A percentile compares a stretch with the other conserved stretches of the same genome.
phyloP scores from a whole-genome alignment of 805 yeast species.

The Hanseniaspora lachancei region DNA sequence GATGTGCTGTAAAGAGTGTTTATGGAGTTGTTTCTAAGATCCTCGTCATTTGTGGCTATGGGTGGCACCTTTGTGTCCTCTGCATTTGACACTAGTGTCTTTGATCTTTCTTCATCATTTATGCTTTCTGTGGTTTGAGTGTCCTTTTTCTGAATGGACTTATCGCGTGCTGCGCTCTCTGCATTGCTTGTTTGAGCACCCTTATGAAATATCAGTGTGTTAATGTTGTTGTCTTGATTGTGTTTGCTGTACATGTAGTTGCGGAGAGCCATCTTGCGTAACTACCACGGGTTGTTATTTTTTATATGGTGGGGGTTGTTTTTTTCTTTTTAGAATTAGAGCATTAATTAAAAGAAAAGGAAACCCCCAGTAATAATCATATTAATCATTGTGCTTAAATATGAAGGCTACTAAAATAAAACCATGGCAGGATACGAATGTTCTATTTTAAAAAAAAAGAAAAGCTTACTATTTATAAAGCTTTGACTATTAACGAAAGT shows the following conservation, averaged over 20 bases:
- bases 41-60: background rate
- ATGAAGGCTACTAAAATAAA: too few relatives aligned
- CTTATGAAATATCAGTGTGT: slow-evolving; percentile 4
- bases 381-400: too few relatives aligned
- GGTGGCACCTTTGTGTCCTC: background rate
- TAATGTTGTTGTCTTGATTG: slow-evolving; percentile 3
- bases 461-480: too few relatives aligned
- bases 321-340: too few relatives aligned
- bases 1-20: background rate
- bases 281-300: too few relatives aligned
- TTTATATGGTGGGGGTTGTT: too few relatives aligned
- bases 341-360: too few relatives aligned
- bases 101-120: background rate
- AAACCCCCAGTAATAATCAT: too few relatives aligned
- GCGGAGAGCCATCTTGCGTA: slow-evolving; percentile 11
- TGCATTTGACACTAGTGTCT: background rate
- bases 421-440: too few relatives aligned
- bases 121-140: background rate
- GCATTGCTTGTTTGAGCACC: background rate
- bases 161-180: background rate
- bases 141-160: background rate
- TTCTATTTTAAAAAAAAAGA: too few relatives aligned
- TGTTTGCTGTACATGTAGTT: slow-evolving; percentile 14
- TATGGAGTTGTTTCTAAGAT: background rate
- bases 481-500: too few relatives aligned